Evolutionary conservation across 441 rosid species (phyloP).

Genomic region (Omphalea diandra): DNA sequence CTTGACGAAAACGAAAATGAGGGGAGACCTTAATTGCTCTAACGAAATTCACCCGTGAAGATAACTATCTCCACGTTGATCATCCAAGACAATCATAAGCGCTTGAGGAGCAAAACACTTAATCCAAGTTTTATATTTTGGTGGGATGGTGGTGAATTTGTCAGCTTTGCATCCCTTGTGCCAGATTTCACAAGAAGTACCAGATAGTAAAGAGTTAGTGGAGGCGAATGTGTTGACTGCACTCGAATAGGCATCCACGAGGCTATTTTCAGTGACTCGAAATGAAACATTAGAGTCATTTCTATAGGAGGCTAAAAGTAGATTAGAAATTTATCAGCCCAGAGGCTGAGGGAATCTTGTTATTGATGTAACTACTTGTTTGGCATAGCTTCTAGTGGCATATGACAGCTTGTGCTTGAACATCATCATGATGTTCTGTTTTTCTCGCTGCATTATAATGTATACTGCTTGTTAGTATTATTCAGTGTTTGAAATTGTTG

Average conservation of each 20-base stretch:
- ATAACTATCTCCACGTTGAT: slow-evolving; percentile 65
- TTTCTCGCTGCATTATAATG: no score
- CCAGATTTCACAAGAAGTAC: slow-evolving; percentile 68
- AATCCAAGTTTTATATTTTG: slow-evolving; percentile 69
- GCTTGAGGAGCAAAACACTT: slow-evolving; percentile 76
- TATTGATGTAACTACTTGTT: not conserved
- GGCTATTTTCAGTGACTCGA: slow-evolving; percentile 48
- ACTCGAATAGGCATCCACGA: slow-evolving; percentile 83
- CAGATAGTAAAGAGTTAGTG: slow-evolving; percentile 81
- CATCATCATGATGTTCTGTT: no score
- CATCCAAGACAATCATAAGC: slow-evolving; percentile 70
- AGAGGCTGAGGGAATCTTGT: slow-evolving; percentile 69
- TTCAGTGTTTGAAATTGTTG: no score
- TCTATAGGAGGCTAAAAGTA: slow-evolving; percentile 65
- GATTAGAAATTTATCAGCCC: slow-evolving; percentile 75
- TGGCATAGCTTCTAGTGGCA: no score
- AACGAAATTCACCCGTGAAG: slow-evolving; percentile 65
- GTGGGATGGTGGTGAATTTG: slow-evolving; percentile 56
- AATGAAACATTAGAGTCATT: slow-evolving; percentile 46
- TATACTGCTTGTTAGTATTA: no score
- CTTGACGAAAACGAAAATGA: slow-evolving; percentile 67
- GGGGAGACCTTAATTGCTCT: slow-evolving; percentile 64
- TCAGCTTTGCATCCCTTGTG: slow-evolving; percentile 56
- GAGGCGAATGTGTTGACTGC: slow-evolving; percentile 64
- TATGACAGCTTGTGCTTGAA: no score